Evolutionary conservation across 768 basidiomycete genomes (phyloP).

Genomic region (Psilocybe sp.): DNA sequence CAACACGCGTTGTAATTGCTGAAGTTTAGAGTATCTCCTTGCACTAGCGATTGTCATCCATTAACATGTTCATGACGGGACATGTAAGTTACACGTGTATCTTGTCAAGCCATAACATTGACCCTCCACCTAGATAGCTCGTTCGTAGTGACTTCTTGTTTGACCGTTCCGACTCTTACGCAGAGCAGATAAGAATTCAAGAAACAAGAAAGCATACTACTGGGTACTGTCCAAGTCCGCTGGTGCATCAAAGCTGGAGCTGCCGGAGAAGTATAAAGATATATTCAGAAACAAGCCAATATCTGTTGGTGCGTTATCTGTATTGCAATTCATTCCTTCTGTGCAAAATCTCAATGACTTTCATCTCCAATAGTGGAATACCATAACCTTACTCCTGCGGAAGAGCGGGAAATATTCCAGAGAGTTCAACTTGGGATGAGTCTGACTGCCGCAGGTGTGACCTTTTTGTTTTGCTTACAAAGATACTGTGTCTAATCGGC

Average conservation of each 20-base stretch:
- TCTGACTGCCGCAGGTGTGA: constrained; percentile 66
- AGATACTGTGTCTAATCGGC: background rate
- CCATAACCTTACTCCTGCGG: constrained; percentile 42
- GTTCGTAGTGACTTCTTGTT: constrained; percentile 27
- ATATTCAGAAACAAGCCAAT: constrained; percentile 55
- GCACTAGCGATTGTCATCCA: constrained; percentile 67
- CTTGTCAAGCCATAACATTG: constrained; percentile 1
- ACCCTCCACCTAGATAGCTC: constrained; percentile 43
- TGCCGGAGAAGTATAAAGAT: constrained; percentile 51
- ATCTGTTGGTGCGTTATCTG: constrained; percentile 57
- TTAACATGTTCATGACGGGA: constrained; percentile 74
- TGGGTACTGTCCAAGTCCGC: constrained; percentile 49
- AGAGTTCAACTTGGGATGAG: constrained; percentile 80
- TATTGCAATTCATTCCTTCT: background rate
- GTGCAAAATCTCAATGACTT: background rate
- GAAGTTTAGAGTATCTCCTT: background rate
- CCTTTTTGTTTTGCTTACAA: background rate
- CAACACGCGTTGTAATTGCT: too few relatives aligned
- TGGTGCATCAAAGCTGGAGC: constrained; percentile 42
- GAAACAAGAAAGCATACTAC: constrained; percentile 62
- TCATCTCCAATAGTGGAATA: constrained; percentile 59
- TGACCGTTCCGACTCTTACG: background rate
- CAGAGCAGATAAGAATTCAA: constrained; percentile 48
- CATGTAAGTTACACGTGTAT: constrained; percentile 42
- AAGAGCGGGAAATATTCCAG: constrained; percentile 80